These are phyloP conservation scores for Lasiodiplodia gonubiensis DNA, from an alignment of 2,329 filamentous ascomycete genomes.

Conservation along the genomic window DNA sequence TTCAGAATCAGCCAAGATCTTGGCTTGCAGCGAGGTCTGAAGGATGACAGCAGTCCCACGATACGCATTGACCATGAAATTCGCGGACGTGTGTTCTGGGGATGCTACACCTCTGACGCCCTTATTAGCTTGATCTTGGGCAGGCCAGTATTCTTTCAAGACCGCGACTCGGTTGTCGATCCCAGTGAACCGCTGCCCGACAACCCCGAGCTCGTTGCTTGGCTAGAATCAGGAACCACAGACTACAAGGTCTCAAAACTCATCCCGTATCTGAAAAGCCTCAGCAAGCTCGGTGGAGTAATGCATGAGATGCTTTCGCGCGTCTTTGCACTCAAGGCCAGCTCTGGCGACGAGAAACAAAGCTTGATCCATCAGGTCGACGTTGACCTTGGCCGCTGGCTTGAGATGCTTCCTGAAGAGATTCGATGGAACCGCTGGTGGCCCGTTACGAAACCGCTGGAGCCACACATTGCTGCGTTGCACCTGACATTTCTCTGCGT, in stretches of 20 bases:
- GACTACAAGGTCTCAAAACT: not conserved
- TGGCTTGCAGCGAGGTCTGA: not conserved
- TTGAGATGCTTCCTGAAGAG: not conserved
- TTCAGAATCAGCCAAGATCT: slow-evolving; percentile 13
- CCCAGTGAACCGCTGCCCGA: not conserved
- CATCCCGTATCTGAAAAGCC: not conserved
- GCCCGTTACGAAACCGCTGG: not conserved
- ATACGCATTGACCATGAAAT: not conserved
- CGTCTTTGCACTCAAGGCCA: not conserved
- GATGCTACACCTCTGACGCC: not conserved
- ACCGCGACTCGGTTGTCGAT: not conserved
- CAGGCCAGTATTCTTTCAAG: not conserved
- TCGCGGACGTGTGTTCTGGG: not conserved
- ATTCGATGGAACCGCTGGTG: not conserved
- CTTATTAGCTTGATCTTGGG: slow-evolving; percentile 4
- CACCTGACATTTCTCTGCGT: not conserved
- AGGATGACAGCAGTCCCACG: not conserved
- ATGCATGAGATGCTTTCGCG: not conserved
- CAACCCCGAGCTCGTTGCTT: not conserved
- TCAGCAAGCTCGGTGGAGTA: not conserved
- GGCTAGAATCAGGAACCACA: not conserved
- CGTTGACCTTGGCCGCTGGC: not conserved
- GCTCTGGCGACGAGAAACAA: not conserved
- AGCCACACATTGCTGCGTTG: not conserved
- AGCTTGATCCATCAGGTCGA: not conserved